Percentiles rank a stretch among this genome's conserved stretches.
Conservation (phyloP, 768 basidiomycete genomes). For the Termitomyces sp. region DNA sequence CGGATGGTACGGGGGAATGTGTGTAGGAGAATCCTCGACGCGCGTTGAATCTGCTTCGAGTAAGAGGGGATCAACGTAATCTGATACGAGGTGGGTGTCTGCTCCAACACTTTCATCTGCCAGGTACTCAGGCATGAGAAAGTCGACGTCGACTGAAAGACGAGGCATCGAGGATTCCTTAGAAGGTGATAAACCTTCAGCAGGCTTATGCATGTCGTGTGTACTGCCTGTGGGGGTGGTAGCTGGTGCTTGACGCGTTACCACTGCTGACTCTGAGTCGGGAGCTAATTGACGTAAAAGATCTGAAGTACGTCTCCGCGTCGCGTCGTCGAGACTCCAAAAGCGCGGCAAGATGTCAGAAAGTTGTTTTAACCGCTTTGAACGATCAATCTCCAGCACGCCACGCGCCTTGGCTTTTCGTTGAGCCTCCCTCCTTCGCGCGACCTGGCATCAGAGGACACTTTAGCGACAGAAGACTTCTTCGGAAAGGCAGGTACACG, state of each 20-base stretch:
- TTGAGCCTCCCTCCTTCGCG: conserved; percentile 53
- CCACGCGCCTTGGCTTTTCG: conserved; percentile 50
- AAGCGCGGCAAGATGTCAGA: conserved; percentile 38
- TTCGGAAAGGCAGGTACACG: conserved; percentile 12
- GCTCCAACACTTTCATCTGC: conserved; percentile 7
- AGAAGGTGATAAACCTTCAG: not conserved
- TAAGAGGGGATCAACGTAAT: conserved; percentile 2
- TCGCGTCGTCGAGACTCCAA: conserved; percentile 28
- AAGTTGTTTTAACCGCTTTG: conserved; percentile 49
- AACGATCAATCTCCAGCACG: conserved; percentile 56
- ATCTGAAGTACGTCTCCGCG: conserved; percentile 25
- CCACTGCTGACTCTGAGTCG: not conserved
- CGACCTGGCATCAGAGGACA: conserved; percentile 35
- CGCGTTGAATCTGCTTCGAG: not conserved
- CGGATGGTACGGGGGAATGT: conserved; percentile 8
- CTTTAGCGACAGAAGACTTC: not conserved
- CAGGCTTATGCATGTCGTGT: too few species aligned
- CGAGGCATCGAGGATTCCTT: not conserved
- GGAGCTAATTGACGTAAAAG: conserved; percentile 12
- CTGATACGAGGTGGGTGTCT: conserved; percentile 4
- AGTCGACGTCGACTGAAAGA: conserved; percentile 6
- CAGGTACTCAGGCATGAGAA: conserved; percentile 3
- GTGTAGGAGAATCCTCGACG: not conserved
- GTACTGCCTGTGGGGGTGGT: not conserved
- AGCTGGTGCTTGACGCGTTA: not conserved